Conservation (phyloP, 768 basidiomycete genomes). For the Exidia glandulosa region DNA sequence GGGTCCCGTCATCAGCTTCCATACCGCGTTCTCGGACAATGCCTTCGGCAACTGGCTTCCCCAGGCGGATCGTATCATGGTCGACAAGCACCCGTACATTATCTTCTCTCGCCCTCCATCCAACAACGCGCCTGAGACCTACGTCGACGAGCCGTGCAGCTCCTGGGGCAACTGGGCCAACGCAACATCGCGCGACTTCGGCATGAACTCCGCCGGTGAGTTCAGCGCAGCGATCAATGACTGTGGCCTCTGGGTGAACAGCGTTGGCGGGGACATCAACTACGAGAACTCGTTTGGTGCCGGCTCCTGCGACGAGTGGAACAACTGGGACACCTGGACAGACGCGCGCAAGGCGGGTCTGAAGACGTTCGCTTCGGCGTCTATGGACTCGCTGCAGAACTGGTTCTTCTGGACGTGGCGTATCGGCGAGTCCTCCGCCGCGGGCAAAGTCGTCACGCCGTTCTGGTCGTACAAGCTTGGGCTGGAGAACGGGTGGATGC, state of each 20-base stretch:
- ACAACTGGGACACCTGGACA: slow-evolving; percentile 22
- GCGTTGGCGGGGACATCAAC: slow-evolving; percentile 26
- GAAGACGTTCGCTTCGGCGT: slow-evolving; percentile 19
- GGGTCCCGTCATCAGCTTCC: not conserved
- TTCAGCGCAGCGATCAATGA: slow-evolving; percentile 25
- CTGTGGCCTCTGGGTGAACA: slow-evolving; percentile 24
- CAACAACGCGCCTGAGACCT: not conserved
- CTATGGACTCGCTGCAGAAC: slow-evolving; percentile 27
- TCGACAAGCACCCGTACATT: slow-evolving; percentile 7
- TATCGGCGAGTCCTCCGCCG: slow-evolving; percentile 25
- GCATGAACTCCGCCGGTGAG: slow-evolving; percentile 26
- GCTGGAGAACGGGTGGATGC: slow-evolving; percentile 30
- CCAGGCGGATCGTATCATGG: slow-evolving; percentile 3
- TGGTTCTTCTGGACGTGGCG: slow-evolving; percentile 39
- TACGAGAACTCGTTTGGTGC: slow-evolving; percentile 11
- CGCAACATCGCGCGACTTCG: slow-evolving; percentile 19
- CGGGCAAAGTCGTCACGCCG: slow-evolving; percentile 16
- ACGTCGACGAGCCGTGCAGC: slow-evolving; percentile 13
- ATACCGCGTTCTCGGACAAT: not conserved
- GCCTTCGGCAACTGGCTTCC: not conserved
- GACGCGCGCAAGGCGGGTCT: slow-evolving; percentile 19
- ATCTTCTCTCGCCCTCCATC: slow-evolving; percentile 1
- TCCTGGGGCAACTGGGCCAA: slow-evolving; percentile 26
- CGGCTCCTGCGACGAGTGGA: slow-evolving; percentile 21
- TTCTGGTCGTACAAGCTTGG: slow-evolving; percentile 33